Base-by-base conservation (phyloP, 164 flowering plant genomes). In the Magnolia officinalis region DNA sequence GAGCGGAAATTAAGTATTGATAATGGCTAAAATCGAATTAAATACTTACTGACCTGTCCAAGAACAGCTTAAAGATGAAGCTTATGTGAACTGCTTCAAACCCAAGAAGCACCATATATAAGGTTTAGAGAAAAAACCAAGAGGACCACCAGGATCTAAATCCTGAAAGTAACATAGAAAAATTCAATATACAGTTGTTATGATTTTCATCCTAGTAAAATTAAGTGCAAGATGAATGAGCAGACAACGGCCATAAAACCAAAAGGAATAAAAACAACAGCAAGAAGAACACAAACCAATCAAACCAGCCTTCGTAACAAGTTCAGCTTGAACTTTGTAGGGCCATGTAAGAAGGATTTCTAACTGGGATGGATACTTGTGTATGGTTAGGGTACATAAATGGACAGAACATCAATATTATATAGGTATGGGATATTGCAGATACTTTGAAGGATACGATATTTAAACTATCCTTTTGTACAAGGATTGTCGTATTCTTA, bases 41-140 rank as follows among this genome's bases (percentile, higher is more conserved):
- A 11, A 49, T 29, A 18, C 58, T 49, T 70, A 70, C 72, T 23
- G 2, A 19, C 61, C 61, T 55, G 61, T 23, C 21, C 24, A 2
- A 50, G 14, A 49, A 24, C 58, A 70, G 13, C 8, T 20, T 11
- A 29, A n/a, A 21, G 19, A 18, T 18, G 50, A 11, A 59, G 16
- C 18, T 2, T 45, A 52, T 6, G 19, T 63, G 29, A 18, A 10
- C 19, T 21, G 69, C 75, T 63, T 59, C 26, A 16, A 63, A 49
- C 29, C 74, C 63, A 63, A 37, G 18, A 49, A 21, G 23, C 55
- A 24, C 23, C 51, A 51, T 67, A 26, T 63, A 63, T 0, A 55
- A 67, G 68, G 72, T 23, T 78, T 85, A 87, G 21, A 81, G 87
- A 85, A 83, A 78, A 70, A 58, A 70, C 80, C 86, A 85, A 71